Conservation (phyloP, 2,329 filamentous ascomycete genomes). For the Coniochaeta hoffmannii region DNA sequence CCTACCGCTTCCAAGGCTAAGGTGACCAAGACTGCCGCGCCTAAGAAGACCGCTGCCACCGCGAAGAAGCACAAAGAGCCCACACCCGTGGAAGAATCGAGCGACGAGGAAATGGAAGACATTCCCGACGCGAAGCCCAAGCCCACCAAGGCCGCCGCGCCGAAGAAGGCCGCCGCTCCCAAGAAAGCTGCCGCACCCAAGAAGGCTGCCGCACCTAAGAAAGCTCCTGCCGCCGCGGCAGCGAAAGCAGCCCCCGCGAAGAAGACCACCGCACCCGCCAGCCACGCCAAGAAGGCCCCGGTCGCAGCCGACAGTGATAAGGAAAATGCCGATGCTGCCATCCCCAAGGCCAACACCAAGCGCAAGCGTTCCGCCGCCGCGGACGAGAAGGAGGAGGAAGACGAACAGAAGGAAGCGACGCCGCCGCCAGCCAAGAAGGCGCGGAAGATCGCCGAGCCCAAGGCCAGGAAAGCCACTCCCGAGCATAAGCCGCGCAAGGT, state of each 20-base stretch:
- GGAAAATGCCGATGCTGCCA: conserved; percentile 14
- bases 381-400: conserved; percentile 9
- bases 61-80: background rate
- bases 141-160: conserved; percentile 8
- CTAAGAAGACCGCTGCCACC: conserved; percentile 1
- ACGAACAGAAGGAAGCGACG: conserved; percentile 17
- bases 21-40: conserved; percentile 27
- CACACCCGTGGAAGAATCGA: conserved; percentile 9
- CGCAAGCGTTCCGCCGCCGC: conserved; percentile 16
- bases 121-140: conserved; percentile 10
- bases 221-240: conserved; percentile 7
- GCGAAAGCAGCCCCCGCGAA: conserved; percentile 8
- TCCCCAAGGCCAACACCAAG: conserved; percentile 16
- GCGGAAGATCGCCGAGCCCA: conserved; percentile 9
- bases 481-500: conserved; percentile 14
- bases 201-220: conserved; percentile 10
- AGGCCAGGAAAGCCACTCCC: conserved; percentile 2
- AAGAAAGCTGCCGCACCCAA: conserved; percentile 5
- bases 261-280: conserved; percentile 13
- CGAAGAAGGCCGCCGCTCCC: conserved; percentile 12
- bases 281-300: conserved; percentile 7
- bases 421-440: conserved; percentile 32
- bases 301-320: conserved; percentile 14
- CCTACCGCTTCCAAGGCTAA: conserved; percentile 30
- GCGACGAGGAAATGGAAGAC: background rate